Base-by-base conservation (phyloP, 2,329 filamentous ascomycete genomes). In the Periconia sp. region DNA sequence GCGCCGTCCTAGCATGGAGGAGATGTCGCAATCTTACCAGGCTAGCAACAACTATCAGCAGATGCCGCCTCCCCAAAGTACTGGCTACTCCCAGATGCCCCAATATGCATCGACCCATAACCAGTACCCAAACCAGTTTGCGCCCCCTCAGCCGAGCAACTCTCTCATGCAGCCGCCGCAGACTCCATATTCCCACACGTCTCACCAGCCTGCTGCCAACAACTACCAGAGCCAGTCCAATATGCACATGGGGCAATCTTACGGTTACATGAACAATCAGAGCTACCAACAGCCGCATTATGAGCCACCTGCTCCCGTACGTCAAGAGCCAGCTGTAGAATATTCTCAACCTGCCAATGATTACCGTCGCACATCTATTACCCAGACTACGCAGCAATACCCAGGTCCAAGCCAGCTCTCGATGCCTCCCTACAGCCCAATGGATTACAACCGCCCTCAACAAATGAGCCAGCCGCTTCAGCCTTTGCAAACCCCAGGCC, bases 1-100 rank as follows among this genome's bases (percentile, higher is more conserved):
- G 59, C 73, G 74, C 36, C 70, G 74, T 34, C 66, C 72, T 12
- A 77, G 74, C 24, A 65, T 72, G 51, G 73, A 77, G 33, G 73
- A 77, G 4, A 68, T 76, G 62, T 59, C 61, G 24, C 70, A 72
- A 43, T 46, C 49, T 11, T 76, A 76, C 50, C 67, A 68, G 31
- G 31, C 65, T 12, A 56, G 54, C 47, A 62, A 58, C 21, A 58
- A 49, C 43, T 73, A 68, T 54, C 66, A 64, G 44, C 65, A 55
- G 56, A 75, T 67, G 66, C 66, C 57, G 25, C 69, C 70, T 16
- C 74, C 73, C 4, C 73, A 70, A 21, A 69, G 61, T 40, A 58
- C 59, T 21, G 61, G 57, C 6, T 75, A 74, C 45, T 45, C 63
- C 32, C 63, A 72, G 38, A 64, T 73, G 40, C 57, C 65, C 5